phyloP scores from a whole-genome alignment of 1,139 yeast species.

The Protomyces inouyei region DNA sequence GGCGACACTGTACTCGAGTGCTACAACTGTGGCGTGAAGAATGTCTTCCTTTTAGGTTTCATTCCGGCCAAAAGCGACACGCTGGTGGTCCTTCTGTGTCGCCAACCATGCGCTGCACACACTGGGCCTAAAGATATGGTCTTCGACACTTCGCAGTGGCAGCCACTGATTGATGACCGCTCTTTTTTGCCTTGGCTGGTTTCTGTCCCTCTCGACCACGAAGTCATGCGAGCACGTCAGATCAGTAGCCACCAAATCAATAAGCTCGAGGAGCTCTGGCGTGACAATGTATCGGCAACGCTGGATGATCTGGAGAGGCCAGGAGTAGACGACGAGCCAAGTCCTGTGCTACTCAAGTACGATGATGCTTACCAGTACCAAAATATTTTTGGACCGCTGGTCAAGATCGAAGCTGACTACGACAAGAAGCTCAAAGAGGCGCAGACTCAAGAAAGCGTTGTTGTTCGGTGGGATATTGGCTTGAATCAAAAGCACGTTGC shows the following conservation, averaged over 20 bases:
- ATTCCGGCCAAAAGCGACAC: conserved; percentile 79
- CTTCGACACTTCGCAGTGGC: conserved; percentile 92
- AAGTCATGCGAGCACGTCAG: conserved; percentile 50
- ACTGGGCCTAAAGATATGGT: conserved; percentile 43
- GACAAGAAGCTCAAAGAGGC: conserved; percentile 73
- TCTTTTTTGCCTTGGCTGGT: conserved; percentile 81
- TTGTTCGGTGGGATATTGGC: conserved; percentile 70
- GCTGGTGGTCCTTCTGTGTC: conserved; percentile 79
- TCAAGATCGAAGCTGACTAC: conserved; percentile 73
- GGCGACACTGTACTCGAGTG: conserved; percentile 86
- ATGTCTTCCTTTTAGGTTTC: conserved; percentile 77
- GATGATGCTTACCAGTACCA: conserved; percentile 84
- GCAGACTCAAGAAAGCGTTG: conserved; percentile 68
- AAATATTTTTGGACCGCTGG: conserved; percentile 75
- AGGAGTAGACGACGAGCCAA: conserved; percentile 56
- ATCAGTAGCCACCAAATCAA: conserved; percentile 63
- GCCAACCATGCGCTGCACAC: conserved; percentile 82
- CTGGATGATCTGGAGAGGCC: conserved; percentile 49
- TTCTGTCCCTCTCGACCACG: conserved; percentile 61
- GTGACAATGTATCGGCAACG: conserved; percentile 63
- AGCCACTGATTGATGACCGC: conserved; percentile 73
- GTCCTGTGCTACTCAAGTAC: conserved; percentile 71
- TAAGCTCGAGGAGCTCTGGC: conserved; percentile 77
- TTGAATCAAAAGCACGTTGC: conserved; percentile 63
- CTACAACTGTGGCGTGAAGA: conserved; percentile 80